phyloP scores from a whole-genome alignment of 441 rosid species.

The Mallotus japonicus region DNA sequence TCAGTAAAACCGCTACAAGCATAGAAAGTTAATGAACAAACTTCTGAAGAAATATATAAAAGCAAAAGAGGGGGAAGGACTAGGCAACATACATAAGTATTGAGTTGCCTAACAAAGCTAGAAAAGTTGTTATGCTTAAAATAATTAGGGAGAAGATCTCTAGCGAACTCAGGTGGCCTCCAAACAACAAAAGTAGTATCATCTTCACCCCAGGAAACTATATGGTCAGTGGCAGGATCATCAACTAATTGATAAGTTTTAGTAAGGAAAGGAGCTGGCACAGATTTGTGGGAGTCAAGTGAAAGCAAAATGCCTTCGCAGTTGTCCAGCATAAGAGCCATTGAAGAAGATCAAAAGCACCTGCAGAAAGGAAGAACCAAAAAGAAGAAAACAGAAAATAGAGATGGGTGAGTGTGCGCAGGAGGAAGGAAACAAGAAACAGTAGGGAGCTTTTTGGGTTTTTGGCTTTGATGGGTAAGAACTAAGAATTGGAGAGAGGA shows the following conservation, averaged over 20 bases:
- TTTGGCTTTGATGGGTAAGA: slow-evolving; percentile 29
- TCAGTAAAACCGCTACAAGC: neutral
- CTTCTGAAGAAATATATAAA: neutral
- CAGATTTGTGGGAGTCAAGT: slow-evolving; percentile 74
- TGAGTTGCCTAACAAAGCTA: slow-evolving; percentile 90
- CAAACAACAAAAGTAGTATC: slow-evolving; percentile 84
- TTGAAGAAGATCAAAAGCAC: slow-evolving; percentile 11
- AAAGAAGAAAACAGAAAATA: neutral
- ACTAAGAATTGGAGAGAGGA: neutral
- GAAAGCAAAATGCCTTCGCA: slow-evolving; percentile 69
- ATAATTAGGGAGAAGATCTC: slow-evolving; percentile 94
- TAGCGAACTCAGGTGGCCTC: slow-evolving; percentile 91
- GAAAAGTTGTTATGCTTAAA: slow-evolving; percentile 97
- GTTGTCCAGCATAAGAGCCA: slow-evolving; percentile 61
- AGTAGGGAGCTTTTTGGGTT: neutral
- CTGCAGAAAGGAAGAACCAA: slow-evolving; percentile 1
- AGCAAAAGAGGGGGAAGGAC: neutral
- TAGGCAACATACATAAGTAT: slow-evolving; percentile 63
- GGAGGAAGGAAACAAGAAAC: neutral
- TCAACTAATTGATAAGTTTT: slow-evolving; percentile 93
- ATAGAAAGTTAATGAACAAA: too few relatives aligned
- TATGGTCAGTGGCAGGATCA: slow-evolving; percentile 77
- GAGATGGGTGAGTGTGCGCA: slow-evolving; percentile 5
- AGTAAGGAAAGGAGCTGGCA: slow-evolving; percentile 86
- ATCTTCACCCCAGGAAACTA: slow-evolving; percentile 96